Base-by-base conservation (phyloP, 495 filamentous ascomycete genomes). In the Aspergillus sparsus region DNA sequence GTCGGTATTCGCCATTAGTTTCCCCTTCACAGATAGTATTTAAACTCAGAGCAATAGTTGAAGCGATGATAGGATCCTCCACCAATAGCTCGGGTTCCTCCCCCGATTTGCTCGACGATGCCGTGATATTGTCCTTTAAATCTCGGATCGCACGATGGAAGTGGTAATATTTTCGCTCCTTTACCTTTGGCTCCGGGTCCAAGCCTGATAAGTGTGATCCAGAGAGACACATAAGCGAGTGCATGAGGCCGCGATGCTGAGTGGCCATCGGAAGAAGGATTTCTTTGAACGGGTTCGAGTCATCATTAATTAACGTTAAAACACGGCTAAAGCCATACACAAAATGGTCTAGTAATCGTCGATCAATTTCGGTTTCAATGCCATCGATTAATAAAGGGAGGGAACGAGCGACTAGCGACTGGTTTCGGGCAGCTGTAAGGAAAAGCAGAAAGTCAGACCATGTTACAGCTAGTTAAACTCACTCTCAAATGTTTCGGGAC, bases 221-320 rank as follows among this genome's bases (percentile, higher is more conserved):
- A 8, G 92, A 89, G 6, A 96, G 82, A 51, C 89, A 92, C 57
- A 97, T 83, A 52, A 97, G 85, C 35, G 91, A 94, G 72, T 97
- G 92, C 92, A 97, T 97, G 44, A 97, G 79, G 12, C 92, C 91
- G 50, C 85, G 82, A 68, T 97, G 89, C 55, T 87, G 81, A 11
- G 90, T 84, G 0, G 92, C 92, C 81, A 96, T 89, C 27, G 91
- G 90, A 7, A 97, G 80, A 52, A 97, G 79, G 72, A 94, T 88
- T 62, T 91, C 89, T 67, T 92, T 91, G 77, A 96, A 96, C 10
- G 92, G 91, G 68, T 95, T 95, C 56, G 87, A 88, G 64, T 89
- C 83, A 69, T 94, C 90, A 45, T 88, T 90, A 66, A 93, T 89
- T 33, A 93, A 81, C 10, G 89, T 94, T 54, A 96, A 77, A 5